Evolutionary conservation across 164 flowering plant genomes (phyloP).

Genomic region (Vitis riparia): DNA sequence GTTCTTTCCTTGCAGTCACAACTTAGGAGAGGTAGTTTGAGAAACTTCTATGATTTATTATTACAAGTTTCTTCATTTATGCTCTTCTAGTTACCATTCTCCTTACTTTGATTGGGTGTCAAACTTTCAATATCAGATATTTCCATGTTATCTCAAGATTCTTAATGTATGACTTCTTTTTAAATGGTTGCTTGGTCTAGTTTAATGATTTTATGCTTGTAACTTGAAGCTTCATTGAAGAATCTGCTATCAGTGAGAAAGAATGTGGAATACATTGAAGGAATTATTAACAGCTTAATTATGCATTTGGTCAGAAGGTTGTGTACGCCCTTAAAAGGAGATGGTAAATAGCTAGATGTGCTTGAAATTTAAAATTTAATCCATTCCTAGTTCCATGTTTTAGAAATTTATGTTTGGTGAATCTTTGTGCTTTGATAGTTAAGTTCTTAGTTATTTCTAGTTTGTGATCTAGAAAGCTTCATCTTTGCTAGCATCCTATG

Average conservation of each 20-base stretch:
- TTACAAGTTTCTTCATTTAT: too few species aligned
- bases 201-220: neutral
- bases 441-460: too few species aligned
- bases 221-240: constrained; percentile 63
- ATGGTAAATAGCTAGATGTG: constrained; percentile 39
- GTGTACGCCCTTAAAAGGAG: constrained; percentile 41
- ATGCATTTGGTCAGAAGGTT: constrained; percentile 60
- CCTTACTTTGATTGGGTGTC: too few species aligned
- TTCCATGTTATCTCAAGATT: neutral
- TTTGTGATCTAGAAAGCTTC: too few species aligned
- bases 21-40: too few species aligned
- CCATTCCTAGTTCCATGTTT: neutral
- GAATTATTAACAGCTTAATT: constrained; percentile 56
- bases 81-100: too few species aligned
- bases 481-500: too few species aligned
- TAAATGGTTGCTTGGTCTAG: neutral
- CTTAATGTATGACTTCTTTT: constrained; percentile 2
- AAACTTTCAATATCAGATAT: too few species aligned
- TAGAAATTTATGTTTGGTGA: neutral
- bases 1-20: neutral
- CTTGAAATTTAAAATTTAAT: neutral
- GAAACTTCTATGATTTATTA: too few species aligned
- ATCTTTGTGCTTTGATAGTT: too few species aligned
- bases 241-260: constrained; percentile 34
- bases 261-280: constrained; percentile 54